These are phyloP conservation scores for Solanum etuberosum DNA, from an alignment of 257 asterid species.

Conservation along the genomic window DNA sequence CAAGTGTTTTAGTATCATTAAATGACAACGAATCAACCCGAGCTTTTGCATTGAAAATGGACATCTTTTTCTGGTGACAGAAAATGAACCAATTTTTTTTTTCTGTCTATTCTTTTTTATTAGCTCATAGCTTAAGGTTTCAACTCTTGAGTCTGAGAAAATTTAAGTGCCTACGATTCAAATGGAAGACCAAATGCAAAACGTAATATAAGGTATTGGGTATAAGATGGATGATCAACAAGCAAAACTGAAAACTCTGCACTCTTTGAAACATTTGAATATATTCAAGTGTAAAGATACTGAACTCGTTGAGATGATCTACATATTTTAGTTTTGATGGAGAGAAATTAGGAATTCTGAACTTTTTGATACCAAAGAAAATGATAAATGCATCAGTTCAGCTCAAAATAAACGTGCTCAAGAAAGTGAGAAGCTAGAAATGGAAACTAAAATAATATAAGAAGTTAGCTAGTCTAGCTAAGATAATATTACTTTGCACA, in stretches of 20 bases:
- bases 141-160: neutral
- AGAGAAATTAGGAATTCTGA: neutral
- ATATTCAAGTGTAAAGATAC: neutral
- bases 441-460: neutral
- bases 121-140: neutral
- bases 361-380: neutral
- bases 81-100: neutral
- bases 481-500: constrained; percentile 65
- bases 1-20: neutral
- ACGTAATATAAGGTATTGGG: neutral
- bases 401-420: neutral
- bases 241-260: neutral
- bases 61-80: neutral
- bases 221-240: neutral
- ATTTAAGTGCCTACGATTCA: neutral
- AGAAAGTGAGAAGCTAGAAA: neutral
- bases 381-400: neutral
- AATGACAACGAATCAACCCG: neutral
- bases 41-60: neutral
- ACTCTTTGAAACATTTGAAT: neutral
- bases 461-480: neutral
- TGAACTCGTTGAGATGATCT: neutral
- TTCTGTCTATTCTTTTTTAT: neutral
- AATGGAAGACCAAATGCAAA: neutral
- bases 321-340: neutral